Evolutionary conservation across 2,329 filamentous ascomycete species (phyloP), one percentile per base, ranked within the genome.

Genomic region (Aspergillus quadricinctus): DNA sequence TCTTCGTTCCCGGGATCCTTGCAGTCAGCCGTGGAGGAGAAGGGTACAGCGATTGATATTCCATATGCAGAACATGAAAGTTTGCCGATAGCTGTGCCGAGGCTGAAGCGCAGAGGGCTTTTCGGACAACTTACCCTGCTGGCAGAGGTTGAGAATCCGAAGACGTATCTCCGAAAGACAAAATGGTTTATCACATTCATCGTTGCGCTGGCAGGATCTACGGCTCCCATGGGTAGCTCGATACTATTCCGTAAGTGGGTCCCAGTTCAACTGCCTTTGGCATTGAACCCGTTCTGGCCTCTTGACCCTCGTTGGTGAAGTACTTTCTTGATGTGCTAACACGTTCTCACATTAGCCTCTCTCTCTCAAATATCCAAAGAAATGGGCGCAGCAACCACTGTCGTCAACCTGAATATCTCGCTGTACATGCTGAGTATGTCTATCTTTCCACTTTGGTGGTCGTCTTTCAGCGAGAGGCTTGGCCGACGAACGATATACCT

Each of bases 361-460:
- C 81, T 94, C 1, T 77, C 81, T 1, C 77, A 87, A 45, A 83
- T 94, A 55, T 76, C 86, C 0, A 66, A 67, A 3, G 84, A 88
- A 23, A 78, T 94, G 46, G 62, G 86, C 61, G 80, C 85, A 11
- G 81, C 82, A 0, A 73, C 83, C 14, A 88, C 88, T 1, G 76
- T 90, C 17, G 85, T 87, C 54, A 95, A 94, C 70, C 68, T 94
- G 56, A 87, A 87, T 0, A 83, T 94, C 0, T 88, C 90, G 0
- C 73, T 93, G 56, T 94, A 92, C 70, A 91, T 94, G 89, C 78
- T 94, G 4, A 78, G 83, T 64, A 90, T 94, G 89, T 84, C 86
- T 54, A 90, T 94, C 48, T 93, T 92, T 63, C 90, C 90, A 0
- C 79, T 95, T 0, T 94, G 90, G 90, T 94, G 89, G 89, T 90